Evolutionary conservation across 805 yeast species (phyloP), one percentile per base, ranked within the genome.

Genomic region (Metschnikowia lachancei): DNA sequence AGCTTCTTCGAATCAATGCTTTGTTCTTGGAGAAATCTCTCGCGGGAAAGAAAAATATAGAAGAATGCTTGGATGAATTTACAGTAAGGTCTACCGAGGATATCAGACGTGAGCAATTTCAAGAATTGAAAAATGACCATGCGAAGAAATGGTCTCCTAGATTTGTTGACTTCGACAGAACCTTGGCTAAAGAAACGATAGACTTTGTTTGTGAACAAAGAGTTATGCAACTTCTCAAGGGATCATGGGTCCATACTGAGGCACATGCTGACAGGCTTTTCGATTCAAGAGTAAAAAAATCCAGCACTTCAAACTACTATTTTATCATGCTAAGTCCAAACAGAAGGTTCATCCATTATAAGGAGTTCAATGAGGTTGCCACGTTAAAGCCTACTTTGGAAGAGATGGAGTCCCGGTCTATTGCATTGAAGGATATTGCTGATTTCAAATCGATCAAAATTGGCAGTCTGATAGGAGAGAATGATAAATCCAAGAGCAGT

Each of bases 141-240:
- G 50, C 60, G 10, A 46, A 49, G 0, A 58, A 61, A 11, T 83
- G 92, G 82, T 60, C 69, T 1, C 45, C 57, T 0, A 71, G 75
- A 34, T 69, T 81, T 35, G 49, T 54, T 2, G 72, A 67, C 24
- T 83, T 87, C 57, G 76, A 80, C 56, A 62, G 63, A 3, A 63
- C 74, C 26, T 68, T 85, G 46, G 61, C 74, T 10, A 60, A 65
- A 12, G 89, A 88, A 59, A 86, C 84, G 0, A 67, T 75, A 47
- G 83, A 81, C 32, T 86, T 85, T 60, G 89, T 87, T 13, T 77
- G 78, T 47, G 90, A 85, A 60, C 94, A 86, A 66, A 74, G 92
- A 56, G 80, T 84, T 38, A 64, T 85, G 47, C 83, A 81, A 58
- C 65, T 88, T 40, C 80, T 88, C 22, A 81, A 77, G 57, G 96